Percentiles rank a stretch among this genome's conserved stretches.
phyloP scores from a whole-genome alignment of 352 stramenopile genomes.

The Pythium apleroticum region DNA sequence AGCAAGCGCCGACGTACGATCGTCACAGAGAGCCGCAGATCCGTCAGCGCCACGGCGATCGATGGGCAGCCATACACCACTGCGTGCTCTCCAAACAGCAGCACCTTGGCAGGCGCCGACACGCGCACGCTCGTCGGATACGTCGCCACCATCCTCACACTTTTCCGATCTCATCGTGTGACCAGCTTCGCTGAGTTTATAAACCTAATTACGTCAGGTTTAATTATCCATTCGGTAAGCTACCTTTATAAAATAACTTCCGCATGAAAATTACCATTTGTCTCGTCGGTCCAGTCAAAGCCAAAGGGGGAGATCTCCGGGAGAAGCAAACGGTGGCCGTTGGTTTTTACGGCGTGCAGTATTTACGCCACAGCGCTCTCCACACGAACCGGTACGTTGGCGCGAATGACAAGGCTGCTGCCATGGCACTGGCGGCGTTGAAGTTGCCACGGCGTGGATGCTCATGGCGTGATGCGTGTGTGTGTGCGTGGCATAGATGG shows the following conservation, averaged over 20 bases:
- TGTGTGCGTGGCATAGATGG: too few relatives aligned
- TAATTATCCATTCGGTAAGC: background rate
- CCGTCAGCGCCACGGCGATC: constrained; percentile 77
- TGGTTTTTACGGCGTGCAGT: constrained; percentile 15
- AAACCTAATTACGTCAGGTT: constrained; percentile 5
- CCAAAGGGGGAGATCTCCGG: too few relatives aligned
- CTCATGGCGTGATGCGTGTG: background rate
- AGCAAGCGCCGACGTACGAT: constrained; percentile 57
- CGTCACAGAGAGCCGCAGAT: constrained; percentile 75
- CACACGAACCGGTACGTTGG: constrained; percentile 4
- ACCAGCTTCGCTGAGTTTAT: constrained; percentile 2
- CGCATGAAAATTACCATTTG: background rate
- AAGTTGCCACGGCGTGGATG: constrained; percentile 6
- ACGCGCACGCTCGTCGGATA: constrained; percentile 36
- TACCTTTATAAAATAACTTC: background rate
- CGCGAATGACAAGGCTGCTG: background rate
- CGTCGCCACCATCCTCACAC: background rate
- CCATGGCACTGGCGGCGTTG: background rate
- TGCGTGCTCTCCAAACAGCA: constrained; percentile 90
- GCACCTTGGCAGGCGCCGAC: constrained; percentile 86
- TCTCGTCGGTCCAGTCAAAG: background rate
- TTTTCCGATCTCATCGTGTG: background rate
- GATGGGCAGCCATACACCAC: constrained; percentile 87
- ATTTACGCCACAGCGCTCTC: constrained; percentile 5
- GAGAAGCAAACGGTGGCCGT: background rate